phyloP scores from a whole-genome alignment of 176 grass and related monocot species.

The Neostapfia colusana region DNA sequence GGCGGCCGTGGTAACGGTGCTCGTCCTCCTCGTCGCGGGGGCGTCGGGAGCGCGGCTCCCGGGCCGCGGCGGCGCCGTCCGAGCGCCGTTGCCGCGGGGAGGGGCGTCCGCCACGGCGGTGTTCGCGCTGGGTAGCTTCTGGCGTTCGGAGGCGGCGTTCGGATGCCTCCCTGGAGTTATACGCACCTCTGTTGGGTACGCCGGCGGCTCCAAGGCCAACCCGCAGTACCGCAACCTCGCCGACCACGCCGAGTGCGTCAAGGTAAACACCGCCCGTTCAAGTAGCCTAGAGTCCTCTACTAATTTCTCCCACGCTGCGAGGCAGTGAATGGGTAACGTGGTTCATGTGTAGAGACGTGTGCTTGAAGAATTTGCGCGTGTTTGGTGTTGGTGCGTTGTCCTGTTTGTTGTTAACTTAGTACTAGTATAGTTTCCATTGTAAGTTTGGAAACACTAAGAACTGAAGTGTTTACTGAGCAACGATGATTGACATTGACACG shows the following conservation, averaged over 20 bases:
- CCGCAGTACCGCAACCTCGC: conserved; percentile 79
- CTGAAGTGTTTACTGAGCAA: conserved; percentile 7
- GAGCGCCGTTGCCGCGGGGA: neutral
- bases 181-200: conserved; percentile 86
- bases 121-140: conserved; percentile 94
- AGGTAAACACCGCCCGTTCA: conserved; percentile 29
- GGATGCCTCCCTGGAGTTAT: conserved; percentile 73
- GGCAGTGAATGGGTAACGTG: neutral
- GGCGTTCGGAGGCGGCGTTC: conserved; percentile 76
- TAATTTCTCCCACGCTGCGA: neutral
- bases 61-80: neutral
- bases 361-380: neutral
- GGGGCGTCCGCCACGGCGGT: conserved; percentile 47
- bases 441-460: neutral
- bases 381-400: neutral
- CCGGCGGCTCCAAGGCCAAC: conserved; percentile 69
- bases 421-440: neutral
- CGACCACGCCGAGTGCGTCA: conserved; percentile 93
- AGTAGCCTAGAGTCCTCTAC: neutral
- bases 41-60: conserved; percentile 36
- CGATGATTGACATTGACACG: neutral
- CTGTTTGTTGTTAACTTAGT: neutral
- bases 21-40: neutral
- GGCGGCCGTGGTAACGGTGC: neutral
- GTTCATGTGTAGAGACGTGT: neutral